phyloP scores from a whole-genome alignment of 768 basidiomycete species.

The Cubamyces lactineus region DNA sequence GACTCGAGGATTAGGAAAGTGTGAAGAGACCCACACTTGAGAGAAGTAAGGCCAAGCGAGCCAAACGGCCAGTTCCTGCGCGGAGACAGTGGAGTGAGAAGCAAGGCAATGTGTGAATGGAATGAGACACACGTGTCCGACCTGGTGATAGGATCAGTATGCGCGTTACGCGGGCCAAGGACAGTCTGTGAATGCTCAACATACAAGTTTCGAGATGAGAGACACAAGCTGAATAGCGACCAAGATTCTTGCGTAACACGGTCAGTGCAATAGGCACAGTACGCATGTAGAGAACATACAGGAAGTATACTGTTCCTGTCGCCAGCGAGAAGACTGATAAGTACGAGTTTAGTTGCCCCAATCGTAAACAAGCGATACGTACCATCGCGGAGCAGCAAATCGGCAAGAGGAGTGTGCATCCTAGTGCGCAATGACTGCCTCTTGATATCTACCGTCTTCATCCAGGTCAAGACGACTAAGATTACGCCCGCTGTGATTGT shows the following conservation, averaged over 20 bases:
- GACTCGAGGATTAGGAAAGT: too few relatives aligned
- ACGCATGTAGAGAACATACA: background rate
- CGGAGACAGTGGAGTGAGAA: too few relatives aligned
- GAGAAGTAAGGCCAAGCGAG: slow-evolving; percentile 15
- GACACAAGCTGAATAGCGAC: too few relatives aligned
- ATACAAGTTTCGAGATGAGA: too few relatives aligned
- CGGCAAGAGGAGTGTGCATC: slow-evolving; percentile 13
- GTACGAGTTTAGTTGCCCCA: too few relatives aligned
- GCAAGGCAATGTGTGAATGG: background rate
- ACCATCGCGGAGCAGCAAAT: slow-evolving; percentile 21
- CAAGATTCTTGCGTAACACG: too few relatives aligned
- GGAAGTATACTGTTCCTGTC: slow-evolving; percentile 20
- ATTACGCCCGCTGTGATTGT: slow-evolving; percentile 16
- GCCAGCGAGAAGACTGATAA: too few relatives aligned
- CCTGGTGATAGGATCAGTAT: too few relatives aligned
- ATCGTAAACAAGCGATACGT: background rate
- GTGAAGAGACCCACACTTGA: slow-evolving; percentile 2
- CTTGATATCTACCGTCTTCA: slow-evolving; percentile 18
- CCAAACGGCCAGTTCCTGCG: slow-evolving; percentile 4
- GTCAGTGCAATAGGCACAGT: too few relatives aligned
- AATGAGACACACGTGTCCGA: too few relatives aligned
- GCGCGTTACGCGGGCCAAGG: too few relatives aligned
- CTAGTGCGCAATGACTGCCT: background rate
- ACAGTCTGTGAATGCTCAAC: too few relatives aligned
- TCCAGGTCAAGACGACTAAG: slow-evolving; percentile 20